These are phyloP conservation scores for Azolla pinnata DNA, from an alignment of 75 land plant genomes.

Conservation along the genomic window DNA sequence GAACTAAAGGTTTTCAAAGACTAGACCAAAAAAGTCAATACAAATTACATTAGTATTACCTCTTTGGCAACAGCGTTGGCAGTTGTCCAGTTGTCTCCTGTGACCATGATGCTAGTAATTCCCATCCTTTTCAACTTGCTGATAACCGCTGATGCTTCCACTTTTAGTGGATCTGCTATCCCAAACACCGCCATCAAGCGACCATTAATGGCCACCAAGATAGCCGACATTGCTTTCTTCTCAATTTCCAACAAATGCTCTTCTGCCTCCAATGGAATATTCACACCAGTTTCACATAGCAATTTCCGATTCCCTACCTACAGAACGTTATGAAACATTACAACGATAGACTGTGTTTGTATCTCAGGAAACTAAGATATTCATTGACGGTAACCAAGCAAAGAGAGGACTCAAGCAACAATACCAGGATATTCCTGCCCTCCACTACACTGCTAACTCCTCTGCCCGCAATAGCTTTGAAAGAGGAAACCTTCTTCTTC, in stretches of 20 bases:
- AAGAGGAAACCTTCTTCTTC: conserved; percentile 49
- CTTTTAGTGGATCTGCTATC: conserved; percentile 78
- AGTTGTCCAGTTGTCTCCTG: conserved; percentile 95
- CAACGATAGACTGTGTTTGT: too few relatives aligned
- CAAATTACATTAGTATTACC: conserved; percentile 35
- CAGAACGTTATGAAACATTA: too few relatives aligned
- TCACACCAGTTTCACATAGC: conserved; percentile 50
- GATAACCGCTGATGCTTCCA: conserved; percentile 84
- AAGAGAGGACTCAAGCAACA: not conserved
- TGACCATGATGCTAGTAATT: conserved; percentile 72
- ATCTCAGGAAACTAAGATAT: too few relatives aligned
- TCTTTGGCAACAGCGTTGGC: conserved; percentile 83
- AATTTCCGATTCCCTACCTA: conserved; percentile 79
- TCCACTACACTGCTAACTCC: conserved; percentile 63
- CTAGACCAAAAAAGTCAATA: not conserved
- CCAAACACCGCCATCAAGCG: conserved; percentile 55
- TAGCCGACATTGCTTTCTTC: conserved; percentile 62
- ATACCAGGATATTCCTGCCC: conserved; percentile 53
- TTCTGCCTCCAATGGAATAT: conserved; percentile 49
- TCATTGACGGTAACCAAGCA: too few relatives aligned
- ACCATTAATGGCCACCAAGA: conserved; percentile 57
- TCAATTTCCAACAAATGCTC: conserved; percentile 54
- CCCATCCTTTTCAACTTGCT: conserved; percentile 67
- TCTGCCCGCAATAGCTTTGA: conserved; percentile 71
- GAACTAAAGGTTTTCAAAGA: too few relatives aligned